Evolutionary conservation across 2,329 filamentous ascomycete genomes (phyloP).

Genomic region (Penicillium crustosum): DNA sequence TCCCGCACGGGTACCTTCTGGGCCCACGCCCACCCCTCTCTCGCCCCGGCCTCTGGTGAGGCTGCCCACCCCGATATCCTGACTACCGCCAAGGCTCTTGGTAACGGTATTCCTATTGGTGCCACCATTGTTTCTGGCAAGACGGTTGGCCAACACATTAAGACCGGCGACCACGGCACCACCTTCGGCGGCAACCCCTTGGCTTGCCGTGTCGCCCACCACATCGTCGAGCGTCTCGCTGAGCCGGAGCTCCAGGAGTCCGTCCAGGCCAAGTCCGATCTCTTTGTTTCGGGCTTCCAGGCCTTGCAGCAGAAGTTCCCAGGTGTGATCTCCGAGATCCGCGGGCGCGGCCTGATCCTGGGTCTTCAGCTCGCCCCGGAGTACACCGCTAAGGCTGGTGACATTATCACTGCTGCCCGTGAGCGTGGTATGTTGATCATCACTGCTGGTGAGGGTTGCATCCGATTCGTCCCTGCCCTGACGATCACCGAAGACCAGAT

Average conservation of each 20-base stretch:
- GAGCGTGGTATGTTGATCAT: constrained; percentile 88
- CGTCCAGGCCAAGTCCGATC: constrained; percentile 66
- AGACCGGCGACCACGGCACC: constrained; percentile 83
- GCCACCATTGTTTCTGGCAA: constrained; percentile 68
- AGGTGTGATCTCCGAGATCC: constrained; percentile 70
- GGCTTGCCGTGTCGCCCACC: constrained; percentile 77
- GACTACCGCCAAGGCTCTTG: constrained; percentile 92
- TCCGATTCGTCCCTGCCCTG: constrained; percentile 87
- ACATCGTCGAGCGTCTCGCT: constrained; percentile 76
- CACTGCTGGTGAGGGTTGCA: constrained; percentile 86
- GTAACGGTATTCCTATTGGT: constrained; percentile 94
- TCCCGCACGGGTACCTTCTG: constrained; percentile 84
- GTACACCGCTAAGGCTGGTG: constrained; percentile 51
- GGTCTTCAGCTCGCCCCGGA: constrained; percentile 78
- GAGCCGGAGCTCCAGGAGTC: constrained; percentile 67
- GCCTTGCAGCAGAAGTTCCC: constrained; percentile 63
- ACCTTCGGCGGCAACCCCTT: constrained; percentile 93
- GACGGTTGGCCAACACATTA: constrained; percentile 66
- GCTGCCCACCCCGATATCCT: constrained; percentile 91
- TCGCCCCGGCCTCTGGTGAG: constrained; percentile 42
- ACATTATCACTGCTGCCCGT: constrained; percentile 78
- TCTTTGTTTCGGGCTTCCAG: constrained; percentile 60
- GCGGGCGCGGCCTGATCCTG: constrained; percentile 81
- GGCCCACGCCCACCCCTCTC: constrained; percentile 75
- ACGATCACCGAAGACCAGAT: constrained; percentile 80